Evolutionary conservation across 2,329 filamentous ascomycete genomes (phyloP).

Genomic region (Scopulariopsis brevicaulis): DNA sequence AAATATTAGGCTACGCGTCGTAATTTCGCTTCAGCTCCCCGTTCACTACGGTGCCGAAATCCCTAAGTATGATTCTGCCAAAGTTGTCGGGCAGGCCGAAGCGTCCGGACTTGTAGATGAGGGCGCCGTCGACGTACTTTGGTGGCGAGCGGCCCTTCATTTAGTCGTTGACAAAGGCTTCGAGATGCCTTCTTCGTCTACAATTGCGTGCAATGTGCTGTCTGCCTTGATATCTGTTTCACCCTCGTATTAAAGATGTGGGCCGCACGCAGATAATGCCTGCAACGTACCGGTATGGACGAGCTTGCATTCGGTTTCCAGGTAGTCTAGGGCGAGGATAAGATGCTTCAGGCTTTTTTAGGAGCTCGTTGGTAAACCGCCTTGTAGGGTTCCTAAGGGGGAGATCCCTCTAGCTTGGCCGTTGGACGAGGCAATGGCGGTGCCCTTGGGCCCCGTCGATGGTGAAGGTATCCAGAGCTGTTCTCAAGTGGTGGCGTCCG

Average conservation of each 20-base stretch:
- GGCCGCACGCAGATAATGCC: background rate
- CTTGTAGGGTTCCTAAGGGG: constrained; percentile 21
- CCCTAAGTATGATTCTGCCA: constrained; percentile 14
- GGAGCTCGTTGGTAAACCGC: constrained; percentile 23
- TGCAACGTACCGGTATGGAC: constrained; percentile 30
- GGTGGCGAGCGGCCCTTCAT: constrained; percentile 12
- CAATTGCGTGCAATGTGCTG: constrained; percentile 21
- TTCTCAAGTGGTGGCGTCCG: constrained; percentile 16
- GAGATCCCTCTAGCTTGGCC: constrained; percentile 23
- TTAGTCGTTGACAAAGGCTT: constrained; percentile 8
- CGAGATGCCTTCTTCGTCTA: constrained; percentile 4
- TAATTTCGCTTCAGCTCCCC: constrained; percentile 13
- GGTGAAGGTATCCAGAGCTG: constrained; percentile 18
- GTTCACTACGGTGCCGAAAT: constrained; percentile 15
- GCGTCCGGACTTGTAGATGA: constrained; percentile 11
- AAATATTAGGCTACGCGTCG: constrained; percentile 17
- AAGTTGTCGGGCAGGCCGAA: constrained; percentile 12
- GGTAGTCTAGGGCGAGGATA: constrained; percentile 25
- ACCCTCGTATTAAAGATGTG: background rate
- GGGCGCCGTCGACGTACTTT: constrained; percentile 13
- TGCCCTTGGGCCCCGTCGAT: constrained; percentile 14
- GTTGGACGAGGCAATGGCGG: constrained; percentile 23
- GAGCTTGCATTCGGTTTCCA: constrained; percentile 28
- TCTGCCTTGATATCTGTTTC: constrained; percentile 26
- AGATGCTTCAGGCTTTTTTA: constrained; percentile 21